Conservation (phyloP, 352 stramenopile genomes). For the Blastocystis sp. region DNA sequence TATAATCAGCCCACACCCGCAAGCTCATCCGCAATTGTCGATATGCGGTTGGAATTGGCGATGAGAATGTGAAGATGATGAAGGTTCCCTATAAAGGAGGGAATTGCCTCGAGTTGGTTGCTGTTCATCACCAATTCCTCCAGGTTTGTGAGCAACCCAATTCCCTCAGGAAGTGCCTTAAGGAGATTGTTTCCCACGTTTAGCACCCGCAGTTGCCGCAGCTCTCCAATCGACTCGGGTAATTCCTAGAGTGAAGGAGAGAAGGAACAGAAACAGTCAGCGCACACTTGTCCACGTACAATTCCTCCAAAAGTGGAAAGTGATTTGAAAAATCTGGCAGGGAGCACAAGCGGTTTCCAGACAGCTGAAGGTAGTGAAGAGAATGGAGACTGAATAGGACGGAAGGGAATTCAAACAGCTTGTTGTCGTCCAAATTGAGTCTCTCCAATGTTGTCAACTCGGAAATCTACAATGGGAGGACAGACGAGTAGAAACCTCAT, state of each 20-base stretch:
- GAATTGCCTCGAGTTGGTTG: constrained; percentile 1
- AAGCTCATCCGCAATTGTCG: background rate
- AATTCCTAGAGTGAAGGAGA: background rate
- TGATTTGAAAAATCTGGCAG: constrained; percentile 17
- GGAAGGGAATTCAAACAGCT: constrained; percentile 12
- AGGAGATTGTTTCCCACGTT: constrained; percentile 28
- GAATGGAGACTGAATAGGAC: background rate
- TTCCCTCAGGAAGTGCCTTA: background rate
- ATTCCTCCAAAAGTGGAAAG: background rate
- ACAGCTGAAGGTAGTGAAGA: constrained; percentile 14
- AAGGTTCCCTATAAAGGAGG: background rate
- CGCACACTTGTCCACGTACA: constrained; percentile 33
- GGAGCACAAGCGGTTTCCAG: constrained; percentile 4
- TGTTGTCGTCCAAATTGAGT: constrained; percentile 44
- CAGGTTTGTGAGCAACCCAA: background rate
- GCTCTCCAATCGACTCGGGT: constrained; percentile 10
- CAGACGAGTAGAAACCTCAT: background rate
- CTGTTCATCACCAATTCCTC: constrained; percentile 25
- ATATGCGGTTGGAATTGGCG: constrained; percentile 36
- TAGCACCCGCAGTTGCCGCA: background rate
- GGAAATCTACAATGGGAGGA: background rate
- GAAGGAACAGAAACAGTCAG: background rate
- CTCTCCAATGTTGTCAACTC: background rate
- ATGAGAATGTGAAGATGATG: background rate
- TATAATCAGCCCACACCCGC: background rate